Evolutionary conservation across 345 rosid genomes (phyloP).

Genomic region (Hypericum androsaemum): DNA sequence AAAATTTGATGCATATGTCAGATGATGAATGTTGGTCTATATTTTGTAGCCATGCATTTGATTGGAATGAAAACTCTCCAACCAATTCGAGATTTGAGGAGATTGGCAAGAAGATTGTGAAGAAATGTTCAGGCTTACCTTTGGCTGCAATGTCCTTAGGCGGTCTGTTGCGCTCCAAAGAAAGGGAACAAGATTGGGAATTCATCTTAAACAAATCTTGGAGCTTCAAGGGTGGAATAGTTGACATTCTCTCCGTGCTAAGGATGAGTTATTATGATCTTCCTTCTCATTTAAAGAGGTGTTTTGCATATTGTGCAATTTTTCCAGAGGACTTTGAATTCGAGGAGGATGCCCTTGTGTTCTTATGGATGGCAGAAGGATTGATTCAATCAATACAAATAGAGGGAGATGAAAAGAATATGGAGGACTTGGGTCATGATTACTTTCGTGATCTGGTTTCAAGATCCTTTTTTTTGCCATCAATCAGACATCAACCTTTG

Average conservation of each 20-base stretch:
- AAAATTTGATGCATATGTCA: neutral
- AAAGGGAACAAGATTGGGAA: neutral
- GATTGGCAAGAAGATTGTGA: neutral
- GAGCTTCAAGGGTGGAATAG: neutral
- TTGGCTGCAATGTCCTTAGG: neutral
- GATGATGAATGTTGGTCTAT: neutral
- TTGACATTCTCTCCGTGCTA: neutral
- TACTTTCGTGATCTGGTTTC: too few species aligned
- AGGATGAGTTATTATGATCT: neutral
- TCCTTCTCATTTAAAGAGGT: too few species aligned
- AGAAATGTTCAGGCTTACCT: neutral
- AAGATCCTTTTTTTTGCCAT: too few species aligned
- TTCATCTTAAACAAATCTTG: neutral
- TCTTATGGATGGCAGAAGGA: constrained; percentile 1
- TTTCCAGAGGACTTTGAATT: neutral
- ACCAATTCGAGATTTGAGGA: neutral
- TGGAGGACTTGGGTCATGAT: too few species aligned
- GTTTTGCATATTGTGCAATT: too few species aligned
- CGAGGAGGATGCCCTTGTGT: neutral
- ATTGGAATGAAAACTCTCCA: neutral
- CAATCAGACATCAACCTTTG: too few species aligned
- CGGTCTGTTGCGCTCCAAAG: neutral
- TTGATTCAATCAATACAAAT: neutral
- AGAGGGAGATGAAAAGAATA: too few species aligned
- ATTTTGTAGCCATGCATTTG: neutral